Conservation (phyloP, 192 early-diverging fungal genomes). For the Coemansia sp. region DNA sequence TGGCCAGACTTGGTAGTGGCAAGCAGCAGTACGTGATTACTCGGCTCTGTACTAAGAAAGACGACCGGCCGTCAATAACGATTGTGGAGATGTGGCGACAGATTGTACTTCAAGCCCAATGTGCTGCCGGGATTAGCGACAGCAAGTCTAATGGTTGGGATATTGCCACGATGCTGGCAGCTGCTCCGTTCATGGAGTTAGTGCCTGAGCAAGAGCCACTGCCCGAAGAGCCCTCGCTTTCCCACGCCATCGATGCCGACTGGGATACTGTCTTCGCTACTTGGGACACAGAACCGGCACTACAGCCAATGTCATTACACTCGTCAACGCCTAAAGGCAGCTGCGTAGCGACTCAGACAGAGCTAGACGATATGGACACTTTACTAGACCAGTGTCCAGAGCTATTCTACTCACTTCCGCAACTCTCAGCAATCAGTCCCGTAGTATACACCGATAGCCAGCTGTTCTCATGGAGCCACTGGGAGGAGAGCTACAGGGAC, state of each 20-base stretch:
- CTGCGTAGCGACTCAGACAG: background rate
- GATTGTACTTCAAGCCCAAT: background rate
- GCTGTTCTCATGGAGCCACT: conserved; percentile 18
- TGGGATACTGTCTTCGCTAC: background rate
- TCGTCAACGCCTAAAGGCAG: background rate
- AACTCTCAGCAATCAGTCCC: background rate
- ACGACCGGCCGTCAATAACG: background rate
- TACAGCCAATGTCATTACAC: background rate
- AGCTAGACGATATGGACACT: conserved; percentile 13
- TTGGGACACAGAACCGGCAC: background rate
- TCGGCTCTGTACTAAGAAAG: background rate
- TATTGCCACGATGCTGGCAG: background rate
- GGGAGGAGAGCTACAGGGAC: conserved; percentile 35
- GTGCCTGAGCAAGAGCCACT: background rate
- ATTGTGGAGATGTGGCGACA: conserved; percentile 13
- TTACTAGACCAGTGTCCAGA: conserved; percentile 25
- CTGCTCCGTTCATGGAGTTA: background rate
- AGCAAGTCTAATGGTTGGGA: background rate
- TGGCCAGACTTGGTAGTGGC: background rate
- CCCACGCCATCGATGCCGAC: background rate
- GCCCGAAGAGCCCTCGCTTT: background rate
- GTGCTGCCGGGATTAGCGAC: background rate
- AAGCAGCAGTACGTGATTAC: background rate
- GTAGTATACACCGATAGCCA: background rate
- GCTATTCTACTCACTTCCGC: conserved; percentile 20